Conservation (phyloP, 345 rosid genomes). For the Cardamine chenopodiifolia region DNA sequence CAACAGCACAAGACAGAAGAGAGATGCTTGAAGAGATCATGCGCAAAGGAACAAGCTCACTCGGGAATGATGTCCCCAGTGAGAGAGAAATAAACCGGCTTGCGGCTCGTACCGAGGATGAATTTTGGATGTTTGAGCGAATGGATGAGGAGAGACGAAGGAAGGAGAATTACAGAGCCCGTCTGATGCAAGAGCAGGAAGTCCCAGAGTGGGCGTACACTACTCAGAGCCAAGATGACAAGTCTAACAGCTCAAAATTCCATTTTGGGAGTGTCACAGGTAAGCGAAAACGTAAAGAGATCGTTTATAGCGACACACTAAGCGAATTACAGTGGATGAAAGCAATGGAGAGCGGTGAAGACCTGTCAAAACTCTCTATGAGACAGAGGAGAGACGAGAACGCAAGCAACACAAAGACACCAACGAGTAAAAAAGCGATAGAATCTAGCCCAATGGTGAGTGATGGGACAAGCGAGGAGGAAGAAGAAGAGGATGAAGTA, state of each 20-base stretch:
- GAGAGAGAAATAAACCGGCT: conserved; percentile 99
- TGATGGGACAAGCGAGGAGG: conserved; percentile 77
- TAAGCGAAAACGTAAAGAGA: conserved; percentile 83
- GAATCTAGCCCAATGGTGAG: conserved; percentile 50
- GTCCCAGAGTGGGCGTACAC: conserved; percentile 97
- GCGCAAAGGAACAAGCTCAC: conserved; percentile 96
- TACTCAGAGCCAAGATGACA: conserved; percentile 59
- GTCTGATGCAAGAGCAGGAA: conserved; percentile 95
- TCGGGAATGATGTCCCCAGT: conserved; percentile 95
- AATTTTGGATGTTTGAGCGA: conserved; percentile 85
- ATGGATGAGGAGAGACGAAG: conserved; percentile 94
- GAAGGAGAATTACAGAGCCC: conserved; percentile 79
- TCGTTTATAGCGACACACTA: conserved; percentile 70
- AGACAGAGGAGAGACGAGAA: conserved; percentile 54
- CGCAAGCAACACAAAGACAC: conserved; percentile 42
- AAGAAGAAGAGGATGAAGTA: conserved; percentile 47
- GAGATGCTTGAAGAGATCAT: conserved; percentile 94
- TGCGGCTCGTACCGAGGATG: conserved; percentile 89
- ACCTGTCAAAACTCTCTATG: conserved; percentile 51
- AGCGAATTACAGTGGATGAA: conserved; percentile 90
- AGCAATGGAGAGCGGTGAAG: conserved; percentile 95
- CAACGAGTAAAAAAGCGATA: conserved; percentile 40
- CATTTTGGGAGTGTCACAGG: conserved; percentile 57
- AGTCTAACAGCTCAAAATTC: conserved; percentile 54
- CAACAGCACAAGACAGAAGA: conserved; percentile 92